Evolutionary conservation across 768 basidiomycete species (phyloP), one percentile per base, ranked within the genome.

Genomic region (Mycena galericulata): DNA sequence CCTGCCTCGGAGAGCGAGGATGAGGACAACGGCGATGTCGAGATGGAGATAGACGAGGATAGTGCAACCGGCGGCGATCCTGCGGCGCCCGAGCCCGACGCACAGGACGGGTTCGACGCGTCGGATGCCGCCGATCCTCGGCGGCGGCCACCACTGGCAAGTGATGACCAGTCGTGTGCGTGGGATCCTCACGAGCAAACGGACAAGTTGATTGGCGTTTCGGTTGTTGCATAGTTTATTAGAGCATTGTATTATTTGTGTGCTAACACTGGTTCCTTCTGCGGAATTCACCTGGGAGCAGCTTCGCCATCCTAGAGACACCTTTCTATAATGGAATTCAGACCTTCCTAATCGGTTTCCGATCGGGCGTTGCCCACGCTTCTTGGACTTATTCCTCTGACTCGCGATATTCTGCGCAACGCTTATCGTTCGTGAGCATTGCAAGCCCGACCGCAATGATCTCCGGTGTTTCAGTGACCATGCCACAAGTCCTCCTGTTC

Each of bases 1-100:
- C 71, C 74, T 22, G 77, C 77, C 1, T 79, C 80, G 4, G 79
- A 77, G 10, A 77, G 78, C 6, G 79, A 79, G 20, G 75, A 77
- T 26, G 75, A 65, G 18, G 59, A 75, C 32, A 78, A 78, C 20
- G 73, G 62, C 18, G 65, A 54, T 41, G 64, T 41, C 14, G 70
- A 72, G 30, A 65, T 73, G 57, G 70, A 69, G 22, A 53, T 72
- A 58, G 73, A 72, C 18, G 73, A 59, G 26, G 30, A 65, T 53
- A 65, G 59, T 30, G 61, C 62, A 40, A 24, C 20, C 7, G 56
- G 32, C 20, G 34, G 24, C 24, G 60, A 60, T 36, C 40, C 62
- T 46, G 38, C 61, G 49, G 32, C 59, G 46, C 26, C 47, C n/a
- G 20, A 43, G 34, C 65, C 18, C 17, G 66, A 43, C 20, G n/a